Percentiles rank a stretch among this genome's conserved stretches.
Conservation (phyloP, 805 yeast species). For the Vanderwaltozyma yarrowii region DNA sequence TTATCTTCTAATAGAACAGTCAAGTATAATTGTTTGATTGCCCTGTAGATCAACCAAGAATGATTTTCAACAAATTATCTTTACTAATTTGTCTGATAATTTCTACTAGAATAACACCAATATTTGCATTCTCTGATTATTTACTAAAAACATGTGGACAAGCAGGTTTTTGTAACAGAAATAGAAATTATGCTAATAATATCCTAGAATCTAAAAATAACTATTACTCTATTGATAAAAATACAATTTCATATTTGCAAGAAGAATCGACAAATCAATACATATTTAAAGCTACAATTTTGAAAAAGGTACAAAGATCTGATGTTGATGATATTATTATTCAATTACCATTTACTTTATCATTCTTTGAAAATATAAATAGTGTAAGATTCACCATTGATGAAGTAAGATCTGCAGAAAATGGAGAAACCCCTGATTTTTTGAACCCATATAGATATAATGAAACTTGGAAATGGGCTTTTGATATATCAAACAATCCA, state of each 20-base stretch:
- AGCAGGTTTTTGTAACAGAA: conserved; percentile 77
- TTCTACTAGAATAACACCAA: not conserved
- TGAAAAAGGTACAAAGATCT: conserved; percentile 32
- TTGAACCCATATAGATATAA: conserved; percentile 44
- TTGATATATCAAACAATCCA: conserved; percentile 19
- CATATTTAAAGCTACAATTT: conserved; percentile 35
- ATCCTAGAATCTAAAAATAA: conserved; percentile 28
- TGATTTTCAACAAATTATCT: not conserved
- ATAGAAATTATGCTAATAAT: conserved; percentile 51
- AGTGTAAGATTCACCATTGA: conserved; percentile 55
- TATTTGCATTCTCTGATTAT: conserved; percentile 45
- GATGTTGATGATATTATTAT: conserved; percentile 29
- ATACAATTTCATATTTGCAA: conserved; percentile 23
- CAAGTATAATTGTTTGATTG: too few relatives aligned
- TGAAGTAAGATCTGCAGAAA: conserved; percentile 40
- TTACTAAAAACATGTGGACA: conserved; percentile 69
- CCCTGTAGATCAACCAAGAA: too few relatives aligned
- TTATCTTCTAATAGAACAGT: too few relatives aligned
- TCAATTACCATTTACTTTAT: conserved; percentile 46
- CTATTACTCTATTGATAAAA: conserved; percentile 34
- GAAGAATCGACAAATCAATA: conserved; percentile 11
- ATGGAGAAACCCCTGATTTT: conserved; percentile 12
- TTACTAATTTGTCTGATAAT: not conserved
- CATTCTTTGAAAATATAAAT: conserved; percentile 41
- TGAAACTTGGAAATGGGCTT: conserved; percentile 51